A percentile compares a stretch with the other conserved stretches of the same genome.
Evolutionary conservation across 2,329 filamentous ascomycete species (phyloP).

Genomic region (Xylariaceae sp.): DNA sequence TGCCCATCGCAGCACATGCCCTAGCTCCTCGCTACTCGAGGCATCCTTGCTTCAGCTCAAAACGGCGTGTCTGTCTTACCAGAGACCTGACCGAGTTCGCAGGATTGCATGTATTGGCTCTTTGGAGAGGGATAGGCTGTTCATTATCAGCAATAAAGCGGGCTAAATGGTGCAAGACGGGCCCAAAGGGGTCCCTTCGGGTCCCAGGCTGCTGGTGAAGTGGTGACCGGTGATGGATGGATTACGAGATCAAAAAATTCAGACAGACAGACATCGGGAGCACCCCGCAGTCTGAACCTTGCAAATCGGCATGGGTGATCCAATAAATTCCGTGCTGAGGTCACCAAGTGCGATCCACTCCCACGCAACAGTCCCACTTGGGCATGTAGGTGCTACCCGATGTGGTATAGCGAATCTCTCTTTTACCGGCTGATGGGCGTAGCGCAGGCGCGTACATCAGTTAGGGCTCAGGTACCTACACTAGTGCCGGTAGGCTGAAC

Average conservation of each 20-base stretch:
- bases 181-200: no score
- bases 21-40: not conserved
- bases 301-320: not conserved
- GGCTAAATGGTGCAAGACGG: no score
- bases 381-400: not conserved
- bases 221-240: not conserved
- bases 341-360: not conserved
- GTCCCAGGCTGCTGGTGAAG: not conserved
- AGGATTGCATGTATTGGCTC: not conserved
- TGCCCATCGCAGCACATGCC: not conserved
- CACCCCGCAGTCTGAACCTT: not conserved
- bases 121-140: not conserved
- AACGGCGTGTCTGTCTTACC: not conserved
- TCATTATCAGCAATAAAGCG: not conserved
- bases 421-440: not conserved
- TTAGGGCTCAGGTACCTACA: no score
- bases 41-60: not conserved
- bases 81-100: not conserved
- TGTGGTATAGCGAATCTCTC: not conserved
- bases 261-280: not conserved
- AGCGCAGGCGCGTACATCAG: no score
- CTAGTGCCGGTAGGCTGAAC: no score
- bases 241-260: not conserved
- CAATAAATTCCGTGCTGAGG: not conserved
- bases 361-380: not conserved